Percentiles rank a stretch among this genome's conserved stretches.
Evolutionary conservation across 331 rosid species (phyloP).

Genomic region (Ulmus americana): DNA sequence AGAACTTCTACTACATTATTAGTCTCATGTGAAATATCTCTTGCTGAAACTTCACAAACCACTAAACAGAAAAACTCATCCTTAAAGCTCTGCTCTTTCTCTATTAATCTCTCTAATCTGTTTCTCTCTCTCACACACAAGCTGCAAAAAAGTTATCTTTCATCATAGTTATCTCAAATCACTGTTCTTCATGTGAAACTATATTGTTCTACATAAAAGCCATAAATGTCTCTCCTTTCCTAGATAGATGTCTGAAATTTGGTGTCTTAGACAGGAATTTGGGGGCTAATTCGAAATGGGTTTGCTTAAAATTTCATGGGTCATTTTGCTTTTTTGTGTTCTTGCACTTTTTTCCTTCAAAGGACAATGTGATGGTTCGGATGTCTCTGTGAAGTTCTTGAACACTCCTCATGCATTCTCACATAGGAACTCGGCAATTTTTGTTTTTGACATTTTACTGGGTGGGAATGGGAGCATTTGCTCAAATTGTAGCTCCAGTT

Average conservation of each 20-base stretch:
- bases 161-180: conserved; percentile 18
- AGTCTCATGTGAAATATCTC: conserved; percentile 35
- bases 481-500: conserved; percentile 53
- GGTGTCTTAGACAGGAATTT: conserved; percentile 3
- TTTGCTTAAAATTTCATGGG: conserved; percentile 28
- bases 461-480: conserved; percentile 29
- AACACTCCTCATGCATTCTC: conserved; percentile 70
- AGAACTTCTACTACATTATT: conserved; percentile 28
- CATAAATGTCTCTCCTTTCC: conserved; percentile 28
- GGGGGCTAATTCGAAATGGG: conserved; percentile 38
- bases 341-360: conserved; percentile 34
- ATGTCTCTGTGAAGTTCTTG: conserved; percentile 55
- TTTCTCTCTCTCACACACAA: conserved; percentile 21
- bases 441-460: conserved; percentile 50
- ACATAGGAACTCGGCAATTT: conserved; percentile 56
- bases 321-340: conserved; percentile 33
- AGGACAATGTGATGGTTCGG: conserved; percentile 40
- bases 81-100: conserved; percentile 27
- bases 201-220: conserved; percentile 13
- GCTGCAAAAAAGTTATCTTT: background rate
- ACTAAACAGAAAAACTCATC: conserved; percentile 32
- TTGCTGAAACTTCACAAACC: conserved; percentile 39
- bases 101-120: conserved; percentile 11
- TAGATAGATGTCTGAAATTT: conserved; percentile 20
- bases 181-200: conserved; percentile 19